Evolutionary conservation across 164 flowering plant species (phyloP), one percentile per base, ranked within the genome.

Genomic region (Vitis riparia): DNA sequence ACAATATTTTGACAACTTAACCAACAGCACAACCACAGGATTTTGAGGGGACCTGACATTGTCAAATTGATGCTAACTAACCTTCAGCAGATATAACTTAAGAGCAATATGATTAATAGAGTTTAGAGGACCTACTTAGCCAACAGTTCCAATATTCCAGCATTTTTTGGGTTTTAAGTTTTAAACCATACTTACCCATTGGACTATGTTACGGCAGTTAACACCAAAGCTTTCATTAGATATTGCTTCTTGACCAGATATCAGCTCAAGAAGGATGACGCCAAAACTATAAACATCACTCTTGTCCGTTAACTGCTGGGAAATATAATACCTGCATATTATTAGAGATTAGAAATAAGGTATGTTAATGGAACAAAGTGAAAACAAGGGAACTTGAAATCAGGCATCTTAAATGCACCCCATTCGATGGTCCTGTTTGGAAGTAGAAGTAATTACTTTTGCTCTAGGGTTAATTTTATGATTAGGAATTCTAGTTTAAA

Each of bases 231-330:
- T 90, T 80, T 91, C 97, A 72, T 86, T 91, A 19, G 99, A 96
- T 71, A 96, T 88, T 4, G 99, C 97, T 82, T 96, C 95, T 71
- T 87, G 91, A 49, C 99, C 99, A 23, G 99, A 91, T 65, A 96
- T 89, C 71, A 96, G 80, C 84, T 96, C 99, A 11, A 96, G 89
- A 63, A 96, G 97, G 76, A 95, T 93, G 73, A 95, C 98, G 37
- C 99, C 99, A 75, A 95, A 95, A 81, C 99, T 95, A 67, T 93
- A 95, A 9, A 93, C 91, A 71, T 95, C 99, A 56, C 98, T 95
- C 84, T 91, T 95, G 71, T 95, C 97, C 23, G 99, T 95, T 63
- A 95, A 81, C 73, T 91, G 99, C 71, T 95, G 98, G 55, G 99
- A 90, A 75, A 93, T 85, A 70, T 95, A 95, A 76, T 95, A 95